Conservation (phyloP, 2,329 filamentous ascomycete genomes). For the Colletotrichum horii region DNA sequence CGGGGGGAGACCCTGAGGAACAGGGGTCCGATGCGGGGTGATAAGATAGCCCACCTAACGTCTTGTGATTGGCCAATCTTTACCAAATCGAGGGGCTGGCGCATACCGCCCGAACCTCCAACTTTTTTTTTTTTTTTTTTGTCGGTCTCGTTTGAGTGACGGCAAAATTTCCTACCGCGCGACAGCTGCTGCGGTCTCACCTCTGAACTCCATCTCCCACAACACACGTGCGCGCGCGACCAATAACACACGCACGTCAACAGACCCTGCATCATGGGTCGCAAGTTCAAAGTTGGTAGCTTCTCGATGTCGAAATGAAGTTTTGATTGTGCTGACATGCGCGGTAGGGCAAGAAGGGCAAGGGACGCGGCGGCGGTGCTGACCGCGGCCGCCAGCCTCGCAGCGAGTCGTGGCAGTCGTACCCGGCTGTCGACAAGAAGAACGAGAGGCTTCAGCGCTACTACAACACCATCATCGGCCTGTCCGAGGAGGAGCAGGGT, state of each 20-base stretch:
- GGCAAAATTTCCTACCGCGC: conserved; percentile 20
- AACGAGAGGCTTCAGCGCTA: conserved; percentile 87
- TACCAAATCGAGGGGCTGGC: background rate
- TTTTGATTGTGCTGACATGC: background rate
- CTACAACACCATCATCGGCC: conserved; percentile 79
- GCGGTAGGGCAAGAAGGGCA: conserved; percentile 14
- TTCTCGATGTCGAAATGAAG: background rate
- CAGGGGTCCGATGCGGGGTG: conserved; percentile 16
- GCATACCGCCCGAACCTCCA: conserved; percentile 9
- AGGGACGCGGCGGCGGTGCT: conserved; percentile 9
- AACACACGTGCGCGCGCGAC: background rate
- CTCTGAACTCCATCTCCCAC: background rate
- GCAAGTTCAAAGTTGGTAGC: conserved; percentile 16
- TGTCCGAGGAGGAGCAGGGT: conserved; percentile 78
- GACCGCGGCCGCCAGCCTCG: conserved; percentile 20
- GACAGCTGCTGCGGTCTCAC: background rate
- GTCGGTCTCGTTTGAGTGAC: background rate
- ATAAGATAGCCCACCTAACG: background rate
- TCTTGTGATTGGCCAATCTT: conserved; percentile 7
- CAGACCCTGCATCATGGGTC: conserved; percentile 10
- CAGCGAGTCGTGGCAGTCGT: conserved; percentile 32
- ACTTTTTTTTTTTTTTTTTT: conserved; percentile 1
- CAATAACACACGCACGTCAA: background rate
- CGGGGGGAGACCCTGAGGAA: conserved; percentile 8
- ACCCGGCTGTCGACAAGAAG: conserved; percentile 71